Conservation (phyloP, 805 yeast genomes). For the Hanseniaspora clermontiae region DNA sequence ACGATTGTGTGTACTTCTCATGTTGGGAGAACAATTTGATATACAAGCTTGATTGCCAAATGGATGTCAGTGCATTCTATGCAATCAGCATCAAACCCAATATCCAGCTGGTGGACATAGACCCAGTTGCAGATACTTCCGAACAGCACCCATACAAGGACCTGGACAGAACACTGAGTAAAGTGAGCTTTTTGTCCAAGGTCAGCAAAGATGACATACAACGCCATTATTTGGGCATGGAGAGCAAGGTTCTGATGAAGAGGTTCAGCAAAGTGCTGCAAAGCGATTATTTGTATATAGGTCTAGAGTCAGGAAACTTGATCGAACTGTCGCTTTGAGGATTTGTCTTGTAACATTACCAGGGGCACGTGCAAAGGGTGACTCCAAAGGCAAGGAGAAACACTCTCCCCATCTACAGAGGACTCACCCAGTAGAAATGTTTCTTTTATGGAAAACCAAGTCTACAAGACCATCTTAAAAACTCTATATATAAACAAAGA, state of each 20-base stretch:
- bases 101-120: slow-evolving; percentile 10
- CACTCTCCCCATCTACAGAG: too few species aligned
- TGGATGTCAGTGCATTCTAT: not conserved
- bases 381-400: not conserved
- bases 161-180: not conserved
- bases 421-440: too few species aligned
- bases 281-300: not conserved
- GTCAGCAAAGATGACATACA: not conserved
- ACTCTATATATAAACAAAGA: too few species aligned
- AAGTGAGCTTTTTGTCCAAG: not conserved
- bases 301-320: slow-evolving; percentile 2
- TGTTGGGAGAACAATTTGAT: slow-evolving; percentile 6
- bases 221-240: not conserved
- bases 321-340: not conserved
- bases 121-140: slow-evolving; percentile 3
- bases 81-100: slow-evolving; percentile 2
- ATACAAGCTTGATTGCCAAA: not conserved
- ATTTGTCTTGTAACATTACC: not conserved
- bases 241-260: slow-evolving; percentile 5
- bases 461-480: too few species aligned
- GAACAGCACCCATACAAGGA: slow-evolving; percentile 1
- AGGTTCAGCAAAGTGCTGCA: not conserved
- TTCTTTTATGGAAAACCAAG: too few species aligned
- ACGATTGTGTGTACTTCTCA: not conserved
- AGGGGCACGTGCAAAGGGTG: too few species aligned